Evolutionary conservation across 2,329 filamentous ascomycete species (phyloP).

Genomic region (Apiospora koreana): DNA sequence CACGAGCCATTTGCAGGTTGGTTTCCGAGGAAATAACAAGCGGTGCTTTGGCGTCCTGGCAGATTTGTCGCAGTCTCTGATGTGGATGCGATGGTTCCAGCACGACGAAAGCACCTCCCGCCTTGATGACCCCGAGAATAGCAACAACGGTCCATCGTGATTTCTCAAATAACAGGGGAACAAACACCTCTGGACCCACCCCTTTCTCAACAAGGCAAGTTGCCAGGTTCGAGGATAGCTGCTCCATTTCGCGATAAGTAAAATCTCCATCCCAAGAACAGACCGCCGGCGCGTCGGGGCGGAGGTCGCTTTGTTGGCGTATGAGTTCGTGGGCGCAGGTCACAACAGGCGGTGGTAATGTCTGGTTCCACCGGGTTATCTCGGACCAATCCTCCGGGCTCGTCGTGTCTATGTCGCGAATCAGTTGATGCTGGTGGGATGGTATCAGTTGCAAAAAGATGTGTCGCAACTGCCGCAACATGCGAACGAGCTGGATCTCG

Average conservation of each 20-base stretch:
- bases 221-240: background rate
- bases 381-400: too few relatives aligned
- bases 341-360: background rate
- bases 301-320: too few relatives aligned
- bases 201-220: background rate
- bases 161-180: background rate
- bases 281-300: background rate
- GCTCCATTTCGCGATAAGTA: background rate
- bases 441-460: too few relatives aligned
- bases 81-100: background rate
- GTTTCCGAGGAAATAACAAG: too few relatives aligned
- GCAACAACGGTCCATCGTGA: background rate
- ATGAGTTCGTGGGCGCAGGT: background rate
- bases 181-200: background rate
- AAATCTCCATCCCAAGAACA: background rate
- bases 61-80: background rate
- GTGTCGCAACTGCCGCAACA: too few relatives aligned
- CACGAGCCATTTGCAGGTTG: too few relatives aligned
- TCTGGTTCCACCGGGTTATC: constrained; percentile 3
- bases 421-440: too few relatives aligned
- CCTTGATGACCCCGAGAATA: background rate
- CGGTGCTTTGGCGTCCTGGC: too few relatives aligned
- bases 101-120: constrained; percentile 18
- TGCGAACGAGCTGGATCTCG: too few relatives aligned
- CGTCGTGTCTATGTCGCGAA: too few relatives aligned